phyloP scores from a whole-genome alignment of 2,329 filamentous ascomycete species.

The Clathrospora elynae region DNA sequence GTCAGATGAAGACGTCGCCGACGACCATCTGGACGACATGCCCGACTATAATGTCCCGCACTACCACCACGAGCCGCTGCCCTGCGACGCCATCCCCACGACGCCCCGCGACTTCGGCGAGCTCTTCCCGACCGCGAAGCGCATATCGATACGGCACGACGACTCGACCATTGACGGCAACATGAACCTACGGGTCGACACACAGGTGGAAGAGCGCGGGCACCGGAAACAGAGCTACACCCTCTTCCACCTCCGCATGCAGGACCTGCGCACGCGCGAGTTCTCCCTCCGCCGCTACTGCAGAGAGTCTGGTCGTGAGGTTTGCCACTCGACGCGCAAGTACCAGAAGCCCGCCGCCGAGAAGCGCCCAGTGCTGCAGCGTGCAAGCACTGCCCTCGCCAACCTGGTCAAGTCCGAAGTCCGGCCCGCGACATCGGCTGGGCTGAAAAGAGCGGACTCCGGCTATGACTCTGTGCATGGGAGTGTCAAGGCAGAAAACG shows the following conservation, averaged over 20 bases:
- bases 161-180: constrained; percentile 89
- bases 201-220: constrained; percentile 65
- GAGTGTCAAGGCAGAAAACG: constrained; percentile 16
- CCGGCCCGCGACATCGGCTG: constrained; percentile 49
- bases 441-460: constrained; percentile 63
- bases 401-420: constrained; percentile 62
- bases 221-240: constrained; percentile 68
- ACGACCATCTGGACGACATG: constrained; percentile 51
- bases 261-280: constrained; percentile 82
- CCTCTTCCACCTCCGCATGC: constrained; percentile 94
- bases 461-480: constrained; percentile 58
- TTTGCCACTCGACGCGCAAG: constrained; percentile 81
- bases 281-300: constrained; percentile 93
- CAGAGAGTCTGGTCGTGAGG: constrained; percentile 88
- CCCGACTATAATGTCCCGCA: constrained; percentile 63
- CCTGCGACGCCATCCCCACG: constrained; percentile 72
- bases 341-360: constrained; percentile 62
- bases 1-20: constrained; percentile 63
- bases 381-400: constrained; percentile 65
- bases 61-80: constrained; percentile 66
- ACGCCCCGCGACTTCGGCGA: constrained; percentile 81
- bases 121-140: constrained; percentile 83
- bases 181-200: constrained; percentile 93
- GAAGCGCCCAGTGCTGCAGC: constrained; percentile 58
- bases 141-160: constrained; percentile 84